Evolutionary conservation across 2,329 filamentous ascomycete species (phyloP).

Genomic region (Calonectria ilicicola): DNA sequence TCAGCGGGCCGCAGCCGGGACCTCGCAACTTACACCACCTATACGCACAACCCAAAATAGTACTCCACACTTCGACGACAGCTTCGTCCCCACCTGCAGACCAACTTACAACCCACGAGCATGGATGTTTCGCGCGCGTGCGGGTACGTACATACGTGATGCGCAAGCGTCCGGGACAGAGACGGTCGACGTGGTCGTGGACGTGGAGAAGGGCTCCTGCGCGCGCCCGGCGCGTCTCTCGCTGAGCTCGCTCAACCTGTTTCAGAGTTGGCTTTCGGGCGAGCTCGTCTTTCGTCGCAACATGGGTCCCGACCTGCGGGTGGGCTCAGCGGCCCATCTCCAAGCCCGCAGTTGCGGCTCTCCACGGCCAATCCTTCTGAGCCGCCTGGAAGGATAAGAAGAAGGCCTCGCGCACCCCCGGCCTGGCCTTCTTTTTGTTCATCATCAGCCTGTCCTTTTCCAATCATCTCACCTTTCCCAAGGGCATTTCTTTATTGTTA

Average conservation of each 20-base stretch:
- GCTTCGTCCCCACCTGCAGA: conserved; percentile 4
- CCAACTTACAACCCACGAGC: conserved; percentile 4
- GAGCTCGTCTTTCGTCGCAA: conserved; percentile 11
- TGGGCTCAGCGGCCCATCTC: conserved; percentile 24
- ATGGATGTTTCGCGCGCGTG: conserved; percentile 17
- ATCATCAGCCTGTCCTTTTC: conserved; percentile 42
- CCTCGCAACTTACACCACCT: conserved; percentile 4
- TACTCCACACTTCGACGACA: conserved; percentile 6
- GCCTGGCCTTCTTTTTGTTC: conserved; percentile 32
- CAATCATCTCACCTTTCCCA: conserved; percentile 35
- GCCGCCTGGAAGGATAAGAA: conserved; percentile 38
- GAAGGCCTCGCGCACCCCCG: conserved; percentile 42
- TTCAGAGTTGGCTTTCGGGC: conserved; percentile 35
- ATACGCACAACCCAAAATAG: conserved; percentile 24
- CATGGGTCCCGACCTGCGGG: conserved; percentile 26
- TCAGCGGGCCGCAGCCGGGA: not conserved
- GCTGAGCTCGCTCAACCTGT: conserved; percentile 21
- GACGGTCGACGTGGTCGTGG: conserved; percentile 31
- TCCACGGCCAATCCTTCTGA: conserved; percentile 40
- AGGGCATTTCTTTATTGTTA: conserved; percentile 16
- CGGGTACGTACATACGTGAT: conserved; percentile 19
- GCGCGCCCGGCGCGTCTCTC: conserved; percentile 14
- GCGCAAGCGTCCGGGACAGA: conserved; percentile 16
- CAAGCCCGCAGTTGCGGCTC: conserved; percentile 21
- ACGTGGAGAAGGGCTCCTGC: conserved; percentile 9